Conservation (phyloP, 768 basidiomycete genomes). For the Atractiella rhizophila region DNA sequence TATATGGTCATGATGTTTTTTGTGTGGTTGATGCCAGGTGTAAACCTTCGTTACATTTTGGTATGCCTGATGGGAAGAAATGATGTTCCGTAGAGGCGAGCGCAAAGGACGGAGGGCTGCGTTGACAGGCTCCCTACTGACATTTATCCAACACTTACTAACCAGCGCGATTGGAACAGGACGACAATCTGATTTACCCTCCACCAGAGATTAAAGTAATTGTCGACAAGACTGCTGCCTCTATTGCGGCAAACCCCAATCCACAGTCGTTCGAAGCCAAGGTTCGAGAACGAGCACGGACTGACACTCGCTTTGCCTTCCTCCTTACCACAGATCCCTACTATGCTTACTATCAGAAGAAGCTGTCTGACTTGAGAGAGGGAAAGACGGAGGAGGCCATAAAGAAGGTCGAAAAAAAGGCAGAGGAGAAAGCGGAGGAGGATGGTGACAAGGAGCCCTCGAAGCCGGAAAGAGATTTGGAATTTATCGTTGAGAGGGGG, state of each 20-base stretch:
- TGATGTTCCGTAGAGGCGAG: too few species aligned
- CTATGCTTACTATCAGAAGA: conserved; percentile 90
- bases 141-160: too few species aligned
- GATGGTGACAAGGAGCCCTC: conserved; percentile 25
- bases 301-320: conserved; percentile 96
- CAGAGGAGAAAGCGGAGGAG: conserved; percentile 35
- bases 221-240: conserved; percentile 78
- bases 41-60: too few species aligned
- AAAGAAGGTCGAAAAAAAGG: conserved; percentile 1
- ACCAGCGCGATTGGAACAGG: too few species aligned
- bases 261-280: conserved; percentile 85
- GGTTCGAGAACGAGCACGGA: conserved; percentile 83
- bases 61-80: too few species aligned
- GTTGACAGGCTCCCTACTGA: too few species aligned
- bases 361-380: conserved; percentile 53
- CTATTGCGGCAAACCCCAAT: conserved; percentile 61
- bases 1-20: too few species aligned
- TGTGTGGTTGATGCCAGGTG: too few species aligned
- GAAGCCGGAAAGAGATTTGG: conserved; percentile 49
- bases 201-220: conserved; percentile 95
- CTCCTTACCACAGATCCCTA: conserved; percentile 90
- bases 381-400: conserved; percentile 24
- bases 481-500: conserved; percentile 52
- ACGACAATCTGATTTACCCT: conserved; percentile 60
- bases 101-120: too few species aligned